A percentile compares a stretch with the other conserved stretches of the same genome.
These are phyloP conservation scores for Priceomyces medius DNA, from an alignment of 805 yeast species.

Conservation along the genomic window DNA sequence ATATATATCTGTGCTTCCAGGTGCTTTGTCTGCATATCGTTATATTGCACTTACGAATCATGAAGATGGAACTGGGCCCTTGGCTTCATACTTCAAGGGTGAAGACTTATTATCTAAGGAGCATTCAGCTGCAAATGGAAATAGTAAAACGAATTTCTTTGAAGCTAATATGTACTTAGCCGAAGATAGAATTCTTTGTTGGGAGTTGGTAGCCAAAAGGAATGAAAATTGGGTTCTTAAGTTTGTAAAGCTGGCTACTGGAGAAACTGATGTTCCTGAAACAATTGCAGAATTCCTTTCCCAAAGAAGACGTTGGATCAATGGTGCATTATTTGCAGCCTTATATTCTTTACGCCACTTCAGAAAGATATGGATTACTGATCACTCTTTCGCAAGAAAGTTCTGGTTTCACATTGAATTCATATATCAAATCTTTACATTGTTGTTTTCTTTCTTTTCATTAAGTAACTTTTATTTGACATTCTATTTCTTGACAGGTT, in stretches of 20 bases:
- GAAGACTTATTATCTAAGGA: slow-evolving; percentile 50
- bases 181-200: slow-evolving; percentile 93
- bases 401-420: slow-evolving; percentile 74
- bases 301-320: slow-evolving; percentile 95
- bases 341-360: slow-evolving; percentile 81
- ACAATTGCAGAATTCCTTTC: slow-evolving; percentile 79
- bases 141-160: slow-evolving; percentile 70
- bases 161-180: slow-evolving; percentile 97
- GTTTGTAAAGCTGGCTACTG: slow-evolving; percentile 88
- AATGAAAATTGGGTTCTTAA: slow-evolving; percentile 85
- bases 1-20: slow-evolving; percentile 89
- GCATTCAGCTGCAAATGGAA: slow-evolving; percentile 16
- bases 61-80: slow-evolving; percentile 90
- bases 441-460: slow-evolving; percentile 88
- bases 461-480: slow-evolving; percentile 89
- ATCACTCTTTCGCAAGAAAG: slow-evolving; percentile 70
- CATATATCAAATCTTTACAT: slow-evolving; percentile 73
- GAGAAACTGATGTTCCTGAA: slow-evolving; percentile 97
- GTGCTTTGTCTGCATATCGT: slow-evolving; percentile 93
- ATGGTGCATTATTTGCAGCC: slow-evolving; percentile 95
- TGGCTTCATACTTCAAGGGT: slow-evolving; percentile 86
- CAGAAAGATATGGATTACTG: slow-evolving; percentile 72
- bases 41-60: slow-evolving; percentile 83
- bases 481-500: slow-evolving; percentile 89
- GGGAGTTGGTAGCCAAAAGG: slow-evolving; percentile 90